These are phyloP conservation scores for Cercospora berteroae DNA, from an alignment of 2,329 filamentous ascomycete species.

Conservation along the genomic window DNA sequence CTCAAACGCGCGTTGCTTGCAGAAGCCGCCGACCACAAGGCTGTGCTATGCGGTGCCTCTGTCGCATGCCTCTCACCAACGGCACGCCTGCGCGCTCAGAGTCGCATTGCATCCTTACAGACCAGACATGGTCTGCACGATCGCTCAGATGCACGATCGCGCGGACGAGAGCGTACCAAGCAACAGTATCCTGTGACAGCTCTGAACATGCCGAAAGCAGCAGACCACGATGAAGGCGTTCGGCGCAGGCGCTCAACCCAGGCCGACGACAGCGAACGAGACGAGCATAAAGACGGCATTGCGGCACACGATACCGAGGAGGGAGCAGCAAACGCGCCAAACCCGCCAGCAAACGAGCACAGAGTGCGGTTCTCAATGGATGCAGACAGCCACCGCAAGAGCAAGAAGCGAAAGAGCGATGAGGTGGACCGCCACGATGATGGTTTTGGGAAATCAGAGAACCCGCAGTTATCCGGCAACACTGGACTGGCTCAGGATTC, in stretches of 20 bases:
- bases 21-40: not conserved
- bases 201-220: not conserved
- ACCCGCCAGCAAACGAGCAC: slow-evolving; percentile 12
- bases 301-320: slow-evolving; percentile 13
- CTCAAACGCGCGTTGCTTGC: not conserved
- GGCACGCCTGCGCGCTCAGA: not conserved
- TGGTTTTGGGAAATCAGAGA: slow-evolving; percentile 31
- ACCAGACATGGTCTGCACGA: not conserved
- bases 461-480: slow-evolving; percentile 38
- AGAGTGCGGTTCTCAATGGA: slow-evolving; percentile 33
- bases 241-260: slow-evolving; percentile 21
- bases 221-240: slow-evolving; percentile 15
- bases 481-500: slow-evolving; percentile 31
- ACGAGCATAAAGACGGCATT: slow-evolving; percentile 8
- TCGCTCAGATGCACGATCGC: not conserved
- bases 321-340: not conserved
- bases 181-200: not conserved
- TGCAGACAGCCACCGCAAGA: slow-evolving; percentile 26
- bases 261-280: slow-evolving; percentile 5
- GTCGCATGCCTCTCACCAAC: not conserved
- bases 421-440: slow-evolving; percentile 22
- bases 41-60: not conserved
- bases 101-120: not conserved
- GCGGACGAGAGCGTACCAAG: not conserved
- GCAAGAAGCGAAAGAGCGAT: slow-evolving; percentile 35